Percentiles rank a stretch among this genome's conserved stretches.
Evolutionary conservation across 1,284 basidiomycete genomes (phyloP).

Genomic region (Laetiporus sulphureus): DNA sequence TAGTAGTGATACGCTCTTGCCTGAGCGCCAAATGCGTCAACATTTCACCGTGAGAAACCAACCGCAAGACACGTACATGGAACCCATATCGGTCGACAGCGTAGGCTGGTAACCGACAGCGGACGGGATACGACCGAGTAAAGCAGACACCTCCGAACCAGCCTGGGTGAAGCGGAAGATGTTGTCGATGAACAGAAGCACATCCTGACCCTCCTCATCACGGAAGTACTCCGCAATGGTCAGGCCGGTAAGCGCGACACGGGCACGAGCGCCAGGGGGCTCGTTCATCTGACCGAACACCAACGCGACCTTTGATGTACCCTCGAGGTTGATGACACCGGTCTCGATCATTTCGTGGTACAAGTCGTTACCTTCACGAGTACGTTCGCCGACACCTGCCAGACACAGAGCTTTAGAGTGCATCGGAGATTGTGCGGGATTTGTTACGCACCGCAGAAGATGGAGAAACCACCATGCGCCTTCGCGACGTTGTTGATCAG

Average conservation of each 20-base stretch:
- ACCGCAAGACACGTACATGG: conserved; percentile 67
- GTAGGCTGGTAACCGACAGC: conserved; percentile 99
- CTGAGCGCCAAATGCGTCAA: conserved; percentile 29
- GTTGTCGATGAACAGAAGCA: conserved; percentile 99
- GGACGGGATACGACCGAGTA: conserved; percentile 99
- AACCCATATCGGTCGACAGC: conserved; percentile 99
- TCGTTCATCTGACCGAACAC: conserved; percentile 99
- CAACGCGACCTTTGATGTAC: conserved; percentile 98
- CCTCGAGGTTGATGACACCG: conserved; percentile 98
- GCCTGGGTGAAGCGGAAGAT: conserved; percentile 99
- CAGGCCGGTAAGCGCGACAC: conserved; percentile 97
- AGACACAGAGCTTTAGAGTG: background rate
- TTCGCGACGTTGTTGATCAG: conserved; percentile 99
- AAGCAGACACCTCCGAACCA: conserved; percentile 99
- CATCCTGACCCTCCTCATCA: conserved; percentile 99
- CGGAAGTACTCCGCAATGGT: conserved; percentile 99
- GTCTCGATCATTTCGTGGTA: conserved; percentile 99
- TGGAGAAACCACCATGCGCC: conserved; percentile 99
- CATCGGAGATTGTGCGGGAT: conserved; percentile 2
- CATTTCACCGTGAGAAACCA: conserved; percentile 2
- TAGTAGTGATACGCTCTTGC: conserved; percentile 99
- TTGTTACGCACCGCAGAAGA: conserved; percentile 85
- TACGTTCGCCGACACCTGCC: conserved; percentile 96
- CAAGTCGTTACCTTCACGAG: conserved; percentile 99
- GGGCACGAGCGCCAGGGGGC: conserved; percentile 99